phyloP scores from a whole-genome alignment of 495 filamentous ascomycete species.

The Penicillium desertorum region DNA sequence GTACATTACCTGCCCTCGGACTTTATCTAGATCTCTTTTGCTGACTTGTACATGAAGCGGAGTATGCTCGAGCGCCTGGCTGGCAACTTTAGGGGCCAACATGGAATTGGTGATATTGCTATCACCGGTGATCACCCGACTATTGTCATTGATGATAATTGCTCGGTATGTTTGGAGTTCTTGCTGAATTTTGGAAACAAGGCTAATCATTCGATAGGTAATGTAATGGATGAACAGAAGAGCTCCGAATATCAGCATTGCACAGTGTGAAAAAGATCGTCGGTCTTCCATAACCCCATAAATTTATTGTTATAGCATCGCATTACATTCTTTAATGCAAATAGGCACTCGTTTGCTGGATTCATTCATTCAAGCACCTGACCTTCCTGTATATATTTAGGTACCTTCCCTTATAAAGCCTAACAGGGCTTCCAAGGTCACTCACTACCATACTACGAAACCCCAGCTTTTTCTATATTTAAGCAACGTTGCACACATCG shows the following conservation, averaged over 20 bases:
- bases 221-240: constrained; percentile 20
- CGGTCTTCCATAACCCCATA: neutral
- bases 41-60: constrained; percentile 42
- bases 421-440: too few species aligned
- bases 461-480: too few species aligned
- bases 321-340: neutral
- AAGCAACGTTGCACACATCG: too few species aligned
- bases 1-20: constrained; percentile 43
- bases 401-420: neutral
- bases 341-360: neutral
- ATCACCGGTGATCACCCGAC: constrained; percentile 7
- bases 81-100: constrained; percentile 44
- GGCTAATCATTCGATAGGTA: constrained; percentile 19
- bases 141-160: constrained; percentile 47
- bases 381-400: neutral
- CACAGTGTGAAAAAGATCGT: neutral
- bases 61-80: constrained; percentile 61
- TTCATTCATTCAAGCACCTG: neutral
- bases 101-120: constrained; percentile 16
- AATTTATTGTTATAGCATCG: neutral
- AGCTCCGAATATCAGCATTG: neutral
- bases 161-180: constrained; percentile 30
- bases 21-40: constrained; percentile 15
- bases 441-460: too few species aligned
- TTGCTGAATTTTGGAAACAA: neutral